Conservation (phyloP, 208 protist genomes). For the Tritrichomonas foetus region DNA sequence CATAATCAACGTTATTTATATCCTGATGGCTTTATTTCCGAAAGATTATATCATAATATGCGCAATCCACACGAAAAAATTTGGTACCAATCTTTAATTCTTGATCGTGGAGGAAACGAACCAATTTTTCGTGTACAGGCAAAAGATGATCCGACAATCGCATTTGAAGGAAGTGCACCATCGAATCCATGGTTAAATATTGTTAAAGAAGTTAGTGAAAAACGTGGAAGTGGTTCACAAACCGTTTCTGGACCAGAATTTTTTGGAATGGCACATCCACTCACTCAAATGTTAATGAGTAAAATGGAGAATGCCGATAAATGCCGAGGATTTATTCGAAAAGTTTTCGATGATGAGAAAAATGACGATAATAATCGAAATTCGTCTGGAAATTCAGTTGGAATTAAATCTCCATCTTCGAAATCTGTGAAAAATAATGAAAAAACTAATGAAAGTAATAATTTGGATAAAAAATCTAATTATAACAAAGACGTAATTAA, state of each 20-base stretch:
- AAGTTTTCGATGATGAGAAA: too few relatives aligned
- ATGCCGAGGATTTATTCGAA: too few relatives aligned
- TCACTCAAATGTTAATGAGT: background rate
- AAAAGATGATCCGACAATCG: background rate
- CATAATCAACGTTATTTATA: background rate
- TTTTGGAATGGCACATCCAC: background rate
- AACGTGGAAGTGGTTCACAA: background rate
- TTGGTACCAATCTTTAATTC: background rate
- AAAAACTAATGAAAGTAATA: background rate
- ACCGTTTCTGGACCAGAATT: background rate
- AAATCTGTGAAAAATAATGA: too few relatives aligned
- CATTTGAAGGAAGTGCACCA: background rate
- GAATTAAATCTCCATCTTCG: too few relatives aligned
- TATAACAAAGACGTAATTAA: too few relatives aligned
- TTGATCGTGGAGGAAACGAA: background rate
- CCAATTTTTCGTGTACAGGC: background rate
- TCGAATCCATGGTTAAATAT: background rate
- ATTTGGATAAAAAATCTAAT: background rate
- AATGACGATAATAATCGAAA: too few relatives aligned
- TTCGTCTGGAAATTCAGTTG: too few relatives aligned
- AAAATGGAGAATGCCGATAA: background rate
- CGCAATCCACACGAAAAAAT: background rate
- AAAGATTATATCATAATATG: background rate
- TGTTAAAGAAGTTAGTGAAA: background rate
- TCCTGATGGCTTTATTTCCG: background rate